Base-by-base conservation (phyloP, 225 moss, liverwort and hornwort species). In the Pseudisothecium myosuroides region DNA sequence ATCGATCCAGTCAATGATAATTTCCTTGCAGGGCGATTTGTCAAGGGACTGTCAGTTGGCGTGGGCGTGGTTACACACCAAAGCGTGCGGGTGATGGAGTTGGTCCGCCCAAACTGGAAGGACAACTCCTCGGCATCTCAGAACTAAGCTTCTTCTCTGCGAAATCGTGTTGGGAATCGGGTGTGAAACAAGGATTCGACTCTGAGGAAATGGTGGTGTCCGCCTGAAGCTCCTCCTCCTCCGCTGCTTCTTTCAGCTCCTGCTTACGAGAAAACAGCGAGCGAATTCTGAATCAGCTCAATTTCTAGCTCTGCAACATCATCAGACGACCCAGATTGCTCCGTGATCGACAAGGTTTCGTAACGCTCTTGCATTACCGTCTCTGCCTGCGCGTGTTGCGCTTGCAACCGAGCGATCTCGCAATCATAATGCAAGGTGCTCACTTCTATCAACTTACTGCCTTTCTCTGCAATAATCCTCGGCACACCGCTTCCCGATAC, bases 391-490 rank as follows among this genome's bases (percentile, higher is more conserved):
- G 52, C 84, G 47, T 60, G 71, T 27, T 85, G 69, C 62, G 84
- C 78, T 82, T 87, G 88, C 74, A 87, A 82, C 55, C 83, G 74
- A 66, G 67, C 34, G 39, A 87, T 36, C 77, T 82, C 91, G 49
- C 81, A 55, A 37, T 93, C 88, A 63, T 87, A 85, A 60, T 89
- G 87, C 52, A 50, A 41, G 72, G 85, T 72, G 66, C 89, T 92
- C 76, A 71, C 41, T 81, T 81, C 85, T 23, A 82, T 75, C 41
- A 90, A 84, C 32, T 81, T 81, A 62, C 90, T 93, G 7, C 87
- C 83, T 68, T 61, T 58, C 62, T 92, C 89, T 50, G 88, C 93
- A 37, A 92, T 17, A 93, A 62, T 43, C 90, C 90, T 20, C 87
- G 85, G 86, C 91, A 87, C 54, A 76, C 80, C n/a, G 87, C 87